A percentile compares a stretch with the other conserved stretches of the same genome.
phyloP scores from a whole-genome alignment of 768 basidiomycete genomes.

The Hirschioporus abietinus region DNA sequence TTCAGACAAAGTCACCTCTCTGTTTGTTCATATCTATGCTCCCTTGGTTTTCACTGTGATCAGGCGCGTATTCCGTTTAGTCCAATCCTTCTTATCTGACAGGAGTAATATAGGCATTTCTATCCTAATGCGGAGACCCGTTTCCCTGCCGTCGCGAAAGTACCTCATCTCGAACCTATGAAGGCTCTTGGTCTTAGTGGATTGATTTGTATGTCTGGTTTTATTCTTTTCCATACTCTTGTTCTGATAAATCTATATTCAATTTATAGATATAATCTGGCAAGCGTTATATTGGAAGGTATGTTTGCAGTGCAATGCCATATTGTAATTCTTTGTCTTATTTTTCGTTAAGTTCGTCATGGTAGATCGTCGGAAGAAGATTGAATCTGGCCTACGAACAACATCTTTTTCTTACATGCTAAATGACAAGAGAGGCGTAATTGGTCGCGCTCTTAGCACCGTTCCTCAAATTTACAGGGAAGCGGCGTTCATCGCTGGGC shows the following conservation, averaged over 20 bases:
- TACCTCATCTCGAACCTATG: slow-evolving; percentile 67
- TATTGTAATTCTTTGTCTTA: not conserved
- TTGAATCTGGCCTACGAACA: slow-evolving; percentile 84
- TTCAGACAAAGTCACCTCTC: slow-evolving; percentile 89
- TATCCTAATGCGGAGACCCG: slow-evolving; percentile 74
- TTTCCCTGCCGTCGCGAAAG: slow-evolving; percentile 76
- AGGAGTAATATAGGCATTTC: slow-evolving; percentile 57
- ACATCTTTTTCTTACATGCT: slow-evolving; percentile 88
- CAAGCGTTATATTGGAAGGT: slow-evolving; percentile 93
- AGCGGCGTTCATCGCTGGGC: slow-evolving; percentile 76
- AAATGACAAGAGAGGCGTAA: slow-evolving; percentile 80
- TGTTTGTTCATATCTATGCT: slow-evolving; percentile 93
- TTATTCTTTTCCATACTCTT: slow-evolving; percentile 4
- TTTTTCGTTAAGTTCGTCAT: slow-evolving; percentile 61
- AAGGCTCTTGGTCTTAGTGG: slow-evolving; percentile 74
- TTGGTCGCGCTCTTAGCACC: slow-evolving; percentile 64
- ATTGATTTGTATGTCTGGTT: slow-evolving; percentile 66
- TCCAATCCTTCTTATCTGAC: not conserved
- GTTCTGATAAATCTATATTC: slow-evolving; percentile 15
- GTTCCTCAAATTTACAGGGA: slow-evolving; percentile 61
- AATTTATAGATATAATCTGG: slow-evolving; percentile 75
- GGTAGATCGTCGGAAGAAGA: slow-evolving; percentile 82
- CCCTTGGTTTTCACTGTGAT: slow-evolving; percentile 91
- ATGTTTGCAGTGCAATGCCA: slow-evolving; percentile 8
- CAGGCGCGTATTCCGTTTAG: slow-evolving; percentile 42